phyloP scores from a whole-genome alignment of 495 filamentous ascomycete species.

The Penicillium turbatum region DNA sequence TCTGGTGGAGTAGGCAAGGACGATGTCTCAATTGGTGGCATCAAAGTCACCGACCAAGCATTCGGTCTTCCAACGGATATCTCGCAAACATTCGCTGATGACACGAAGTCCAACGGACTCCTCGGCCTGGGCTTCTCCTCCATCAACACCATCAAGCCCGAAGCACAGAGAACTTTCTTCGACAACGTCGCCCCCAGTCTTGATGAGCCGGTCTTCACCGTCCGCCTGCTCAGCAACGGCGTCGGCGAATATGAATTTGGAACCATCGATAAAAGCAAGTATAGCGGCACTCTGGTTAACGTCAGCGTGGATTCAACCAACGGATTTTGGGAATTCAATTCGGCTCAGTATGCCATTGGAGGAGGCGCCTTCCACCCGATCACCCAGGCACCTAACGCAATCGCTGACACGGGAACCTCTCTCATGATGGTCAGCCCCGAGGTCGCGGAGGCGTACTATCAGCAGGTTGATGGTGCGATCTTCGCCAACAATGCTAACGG shows the following conservation, averaged over 20 bases:
- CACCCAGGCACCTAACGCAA: conserved; percentile 38
- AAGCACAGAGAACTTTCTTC: conserved; percentile 73
- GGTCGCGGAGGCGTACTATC: conserved; percentile 60
- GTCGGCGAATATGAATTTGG: conserved; percentile 77
- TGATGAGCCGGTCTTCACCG: conserved; percentile 66
- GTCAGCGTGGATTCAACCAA: conserved; percentile 55
- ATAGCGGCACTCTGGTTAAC: conserved; percentile 59
- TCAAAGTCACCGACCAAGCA: conserved; percentile 59
- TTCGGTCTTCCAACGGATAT: conserved; percentile 67
- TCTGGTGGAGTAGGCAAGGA: conserved; percentile 67
- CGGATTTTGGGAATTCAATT: conserved; percentile 76
- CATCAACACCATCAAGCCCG: conserved; percentile 68
- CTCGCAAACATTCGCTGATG: conserved; percentile 58
- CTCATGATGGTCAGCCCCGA: conserved; percentile 64
- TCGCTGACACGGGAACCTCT: conserved; percentile 71
- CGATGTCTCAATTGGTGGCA: conserved; percentile 68
- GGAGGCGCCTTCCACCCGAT: conserved; percentile 32
- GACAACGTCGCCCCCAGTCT: conserved; percentile 64
- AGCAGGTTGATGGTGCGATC: conserved; percentile 52
- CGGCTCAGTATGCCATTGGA: conserved; percentile 54
- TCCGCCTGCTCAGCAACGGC: conserved; percentile 56
- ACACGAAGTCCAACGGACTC: conserved; percentile 63
- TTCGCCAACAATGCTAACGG: conserved; percentile 50
- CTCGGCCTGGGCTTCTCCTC: conserved; percentile 71
- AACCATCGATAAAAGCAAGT: conserved; percentile 60